Evolutionary conservation across 306 rosid genomes (phyloP).

Genomic region (Lagenaria siceraria): DNA sequence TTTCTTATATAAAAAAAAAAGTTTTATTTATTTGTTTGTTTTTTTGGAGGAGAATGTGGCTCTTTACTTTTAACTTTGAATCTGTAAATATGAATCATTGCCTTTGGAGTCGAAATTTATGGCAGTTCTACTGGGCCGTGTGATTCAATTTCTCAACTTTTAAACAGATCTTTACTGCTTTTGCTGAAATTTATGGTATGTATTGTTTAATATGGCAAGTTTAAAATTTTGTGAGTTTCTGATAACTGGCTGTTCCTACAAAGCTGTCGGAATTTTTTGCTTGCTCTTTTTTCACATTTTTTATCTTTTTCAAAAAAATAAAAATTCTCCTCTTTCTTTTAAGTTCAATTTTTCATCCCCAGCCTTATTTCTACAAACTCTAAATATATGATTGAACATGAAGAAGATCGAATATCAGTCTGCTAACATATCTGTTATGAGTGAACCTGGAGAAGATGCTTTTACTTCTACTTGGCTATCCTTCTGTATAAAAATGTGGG

Average conservation of each 20-base stretch:
- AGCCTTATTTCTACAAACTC: neutral
- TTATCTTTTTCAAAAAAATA: neutral
- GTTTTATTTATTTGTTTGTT: too few species aligned
- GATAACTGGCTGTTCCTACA: neutral
- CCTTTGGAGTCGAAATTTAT: neutral
- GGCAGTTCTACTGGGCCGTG: neutral
- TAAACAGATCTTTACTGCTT: neutral
- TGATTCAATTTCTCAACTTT: neutral
- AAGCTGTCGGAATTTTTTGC: neutral
- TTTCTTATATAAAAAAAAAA: too few species aligned
- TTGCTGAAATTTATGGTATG: neutral
- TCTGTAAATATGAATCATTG: neutral
- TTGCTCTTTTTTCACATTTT: neutral
- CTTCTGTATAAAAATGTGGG: neutral
- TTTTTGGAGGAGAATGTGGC: neutral
- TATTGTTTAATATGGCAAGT: neutral
- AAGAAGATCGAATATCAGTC: neutral
- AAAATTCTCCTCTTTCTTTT: neutral
- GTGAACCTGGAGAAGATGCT: neutral
- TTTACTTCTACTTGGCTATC: neutral
- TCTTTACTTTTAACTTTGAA: neutral
- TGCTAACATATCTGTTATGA: neutral
- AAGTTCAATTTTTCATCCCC: neutral
- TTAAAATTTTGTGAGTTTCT: neutral
- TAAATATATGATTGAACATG: neutral